Percentiles rank a stretch among this genome's conserved stretches.
These are phyloP conservation scores for Neurospora sublineolata DNA, from an alignment of 495 filamentous ascomycete species.

Conservation along the genomic window DNA sequence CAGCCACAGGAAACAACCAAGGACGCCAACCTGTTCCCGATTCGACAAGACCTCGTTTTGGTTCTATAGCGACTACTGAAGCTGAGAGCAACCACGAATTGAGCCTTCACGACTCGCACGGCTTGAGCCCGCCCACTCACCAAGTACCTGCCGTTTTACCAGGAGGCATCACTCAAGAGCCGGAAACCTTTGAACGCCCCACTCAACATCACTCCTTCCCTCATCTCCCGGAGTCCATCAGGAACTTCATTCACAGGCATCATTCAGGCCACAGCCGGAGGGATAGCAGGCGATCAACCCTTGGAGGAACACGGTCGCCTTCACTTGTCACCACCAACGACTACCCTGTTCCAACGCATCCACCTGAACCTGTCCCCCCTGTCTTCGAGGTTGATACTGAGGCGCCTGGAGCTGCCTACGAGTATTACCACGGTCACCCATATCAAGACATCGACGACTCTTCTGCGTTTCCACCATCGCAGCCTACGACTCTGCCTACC, in stretches of 20 bases:
- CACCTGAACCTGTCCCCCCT: constrained; percentile 4
- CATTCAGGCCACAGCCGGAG: constrained; percentile 11
- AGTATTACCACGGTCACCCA: constrained; percentile 21
- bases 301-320: constrained; percentile 14
- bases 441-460: constrained; percentile 1
- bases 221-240: constrained; percentile 15
- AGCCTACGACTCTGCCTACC: constrained; percentile 3
- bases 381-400: constrained; percentile 17
- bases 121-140: constrained; percentile 11
- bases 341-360: background rate
- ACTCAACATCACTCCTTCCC: constrained; percentile 9
- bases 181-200: constrained; percentile 14
- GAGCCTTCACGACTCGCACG: constrained; percentile 19
- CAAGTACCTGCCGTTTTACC: constrained; percentile 14
- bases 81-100: constrained; percentile 17
- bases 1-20: background rate
- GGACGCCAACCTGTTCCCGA: background rate
- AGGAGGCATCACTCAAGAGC: constrained; percentile 21
- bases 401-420: constrained; percentile 17
- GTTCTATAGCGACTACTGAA: constrained; percentile 12
- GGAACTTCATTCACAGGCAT: constrained; percentile 12
- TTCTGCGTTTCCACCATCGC: background rate
- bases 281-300: constrained; percentile 19
- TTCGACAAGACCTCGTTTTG: constrained; percentile 2
- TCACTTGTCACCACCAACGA: constrained; percentile 10